Conservation (phyloP, 352 stramenopile genomes). For the Phytophthora meadii region DNA sequence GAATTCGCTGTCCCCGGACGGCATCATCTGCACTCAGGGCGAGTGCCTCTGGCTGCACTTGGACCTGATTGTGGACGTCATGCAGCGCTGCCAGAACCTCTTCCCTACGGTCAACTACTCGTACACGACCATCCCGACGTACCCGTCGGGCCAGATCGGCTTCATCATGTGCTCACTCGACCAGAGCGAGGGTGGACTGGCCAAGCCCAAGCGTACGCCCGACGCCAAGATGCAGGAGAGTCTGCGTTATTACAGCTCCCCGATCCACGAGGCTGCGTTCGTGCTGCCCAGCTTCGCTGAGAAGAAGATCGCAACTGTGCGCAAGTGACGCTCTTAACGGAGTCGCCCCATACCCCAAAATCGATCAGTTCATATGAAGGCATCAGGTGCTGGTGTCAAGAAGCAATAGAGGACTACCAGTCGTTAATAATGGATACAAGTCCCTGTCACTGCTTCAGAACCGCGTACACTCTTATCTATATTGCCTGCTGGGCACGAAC, state of each 20-base stretch:
- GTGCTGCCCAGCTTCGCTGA: constrained; percentile 96
- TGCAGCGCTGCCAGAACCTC: constrained; percentile 88
- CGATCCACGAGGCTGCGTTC: constrained; percentile 96
- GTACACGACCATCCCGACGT: constrained; percentile 99
- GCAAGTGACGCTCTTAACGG: constrained; percentile 63
- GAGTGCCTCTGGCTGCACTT: constrained; percentile 99
- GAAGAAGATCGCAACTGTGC: constrained; percentile 78
- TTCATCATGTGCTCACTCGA: constrained; percentile 95
- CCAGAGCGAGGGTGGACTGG: constrained; percentile 58
- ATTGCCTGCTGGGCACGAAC: constrained; percentile 45
- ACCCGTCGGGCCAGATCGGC: constrained; percentile 99
- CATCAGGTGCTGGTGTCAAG: no score
- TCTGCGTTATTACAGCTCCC: constrained; percentile 95
- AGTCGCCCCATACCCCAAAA: no score
- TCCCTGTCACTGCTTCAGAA: no score
- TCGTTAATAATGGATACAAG: no score
- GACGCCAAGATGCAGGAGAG: constrained; percentile 63
- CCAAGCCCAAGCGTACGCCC: constrained; percentile 75
- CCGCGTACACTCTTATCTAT: no score
- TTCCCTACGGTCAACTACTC: constrained; percentile 98
- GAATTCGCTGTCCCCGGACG: constrained; percentile 84
- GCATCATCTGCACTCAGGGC: constrained; percentile 92
- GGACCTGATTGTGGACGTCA: constrained; percentile 96
- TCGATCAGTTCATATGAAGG: no score
- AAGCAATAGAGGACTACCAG: no score